Evolutionary conservation across 2,329 filamentous ascomycete species (phyloP).

Genomic region (Xylaria sp.): DNA sequence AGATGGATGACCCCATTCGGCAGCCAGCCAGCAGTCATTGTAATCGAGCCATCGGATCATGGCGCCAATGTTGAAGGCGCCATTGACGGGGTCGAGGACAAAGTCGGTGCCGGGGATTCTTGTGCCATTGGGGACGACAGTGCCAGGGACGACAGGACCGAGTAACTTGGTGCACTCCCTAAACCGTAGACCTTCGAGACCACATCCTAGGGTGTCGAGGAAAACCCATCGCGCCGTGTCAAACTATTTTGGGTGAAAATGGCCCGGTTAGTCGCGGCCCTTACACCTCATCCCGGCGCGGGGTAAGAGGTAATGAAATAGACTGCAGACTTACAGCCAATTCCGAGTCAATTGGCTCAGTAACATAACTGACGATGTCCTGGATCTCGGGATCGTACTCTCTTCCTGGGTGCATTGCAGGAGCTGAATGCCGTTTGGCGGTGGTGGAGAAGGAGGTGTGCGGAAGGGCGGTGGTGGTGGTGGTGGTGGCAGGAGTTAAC

Average conservation of each 20-base stretch:
- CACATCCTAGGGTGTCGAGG: slow-evolving; percentile 94
- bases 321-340: slow-evolving; percentile 77
- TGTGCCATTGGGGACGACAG: slow-evolving; percentile 87
- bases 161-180: slow-evolving; percentile 95
- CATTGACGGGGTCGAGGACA: slow-evolving; percentile 92
- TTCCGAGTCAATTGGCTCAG: slow-evolving; percentile 86
- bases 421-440: slow-evolving; percentile 50
- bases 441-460: slow-evolving; percentile 53
- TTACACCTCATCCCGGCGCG: slow-evolving; percentile 6
- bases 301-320: too few species aligned
- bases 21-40: slow-evolving; percentile 99
- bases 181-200: slow-evolving; percentile 92
- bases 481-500: too few species aligned
- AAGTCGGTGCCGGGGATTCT: slow-evolving; percentile 90
- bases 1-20: slow-evolving; percentile 98
- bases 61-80: slow-evolving; percentile 97
- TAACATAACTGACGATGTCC: slow-evolving; percentile 93
- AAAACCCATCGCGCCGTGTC: slow-evolving; percentile 97
- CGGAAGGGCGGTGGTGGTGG: slow-evolving; percentile 42
- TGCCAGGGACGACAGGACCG: slow-evolving; percentile 88
- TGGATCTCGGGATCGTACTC: slow-evolving; percentile 90
- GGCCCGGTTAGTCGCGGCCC: slow-evolving; percentile 34
- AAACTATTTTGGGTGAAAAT: slow-evolving; percentile 56
- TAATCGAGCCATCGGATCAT: slow-evolving; percentile 99
- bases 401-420: slow-evolving; percentile 54